These are phyloP conservation scores for Picochlorum sp. DNA, from an alignment of 139 green algal species.

Conservation along the genomic window DNA sequence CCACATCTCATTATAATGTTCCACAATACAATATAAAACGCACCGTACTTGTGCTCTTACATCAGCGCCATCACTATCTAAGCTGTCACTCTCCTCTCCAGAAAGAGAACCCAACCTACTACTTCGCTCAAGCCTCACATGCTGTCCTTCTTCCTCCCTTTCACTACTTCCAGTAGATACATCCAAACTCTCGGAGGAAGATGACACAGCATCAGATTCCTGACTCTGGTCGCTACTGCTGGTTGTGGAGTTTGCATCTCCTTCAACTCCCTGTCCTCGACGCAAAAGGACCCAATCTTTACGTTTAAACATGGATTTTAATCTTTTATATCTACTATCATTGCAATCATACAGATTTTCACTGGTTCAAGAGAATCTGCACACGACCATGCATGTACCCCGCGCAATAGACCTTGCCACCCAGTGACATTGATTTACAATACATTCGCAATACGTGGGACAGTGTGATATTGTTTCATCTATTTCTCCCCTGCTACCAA, in stretches of 20 bases:
- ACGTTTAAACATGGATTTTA: neutral
- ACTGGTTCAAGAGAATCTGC: neutral
- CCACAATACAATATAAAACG: too few species aligned
- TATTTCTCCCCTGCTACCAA: too few species aligned
- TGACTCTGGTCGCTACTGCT: neutral
- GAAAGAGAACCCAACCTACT: conserved; percentile 6
- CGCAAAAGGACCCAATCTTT: conserved; percentile 1
- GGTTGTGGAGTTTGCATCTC: neutral
- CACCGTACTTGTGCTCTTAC: too few species aligned
- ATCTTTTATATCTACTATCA: neutral
- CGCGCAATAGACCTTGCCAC: neutral
- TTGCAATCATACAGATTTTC: neutral
- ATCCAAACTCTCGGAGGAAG: neutral
- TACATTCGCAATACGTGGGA: too few species aligned
- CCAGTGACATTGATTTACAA: neutral
- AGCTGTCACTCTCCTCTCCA: neutral
- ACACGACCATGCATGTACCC: neutral
- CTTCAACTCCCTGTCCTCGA: neutral
- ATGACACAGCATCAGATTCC: neutral
- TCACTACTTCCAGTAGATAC: neutral
- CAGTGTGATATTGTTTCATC: too few species aligned
- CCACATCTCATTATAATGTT: too few species aligned
- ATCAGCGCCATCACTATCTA: neutral
- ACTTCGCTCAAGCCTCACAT: neutral
- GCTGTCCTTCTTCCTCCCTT: conserved; percentile 3